Conservation (phyloP, 2,329 filamentous ascomycete genomes). For the Ophiostoma piceae region DNA sequence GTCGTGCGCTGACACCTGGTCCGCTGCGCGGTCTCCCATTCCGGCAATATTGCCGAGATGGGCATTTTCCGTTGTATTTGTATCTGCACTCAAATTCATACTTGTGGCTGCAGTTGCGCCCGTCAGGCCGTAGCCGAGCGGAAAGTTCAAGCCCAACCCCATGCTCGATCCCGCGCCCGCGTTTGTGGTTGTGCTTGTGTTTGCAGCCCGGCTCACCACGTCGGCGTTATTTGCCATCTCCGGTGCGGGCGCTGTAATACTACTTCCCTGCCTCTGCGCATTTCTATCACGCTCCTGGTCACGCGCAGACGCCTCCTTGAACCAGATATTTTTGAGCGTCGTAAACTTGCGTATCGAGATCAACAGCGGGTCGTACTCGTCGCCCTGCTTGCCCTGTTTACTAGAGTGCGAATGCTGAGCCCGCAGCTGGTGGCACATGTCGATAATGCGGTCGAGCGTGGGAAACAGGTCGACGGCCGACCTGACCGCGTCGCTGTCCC, state of each 20-base stretch:
- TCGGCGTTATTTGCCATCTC: not conserved
- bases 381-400: not conserved
- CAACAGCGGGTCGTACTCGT: not conserved
- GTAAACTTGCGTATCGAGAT: not conserved
- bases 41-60: slow-evolving; percentile 5
- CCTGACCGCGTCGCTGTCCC: not conserved
- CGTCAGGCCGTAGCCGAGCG: not conserved
- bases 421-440: not conserved
- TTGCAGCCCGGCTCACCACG: not conserved
- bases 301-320: not conserved
- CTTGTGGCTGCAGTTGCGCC: not conserved
- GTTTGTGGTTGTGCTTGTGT: too few species aligned
- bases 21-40: not conserved
- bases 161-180: not conserved
- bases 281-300: not conserved
- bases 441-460: not conserved
- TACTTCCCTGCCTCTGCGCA: not conserved
- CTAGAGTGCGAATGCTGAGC: not conserved
- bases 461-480: not conserved
- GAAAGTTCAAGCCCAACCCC: not conserved
- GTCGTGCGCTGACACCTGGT: not conserved
- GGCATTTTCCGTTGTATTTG: not conserved
- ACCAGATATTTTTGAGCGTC: not conserved
- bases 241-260: not conserved
- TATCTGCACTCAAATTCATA: not conserved